Evolutionary conservation across 192 early-diverging fungal genomes (phyloP), one percentile per base, ranked within the genome.

Genomic region (Rhizoclosmatium sp.): DNA sequence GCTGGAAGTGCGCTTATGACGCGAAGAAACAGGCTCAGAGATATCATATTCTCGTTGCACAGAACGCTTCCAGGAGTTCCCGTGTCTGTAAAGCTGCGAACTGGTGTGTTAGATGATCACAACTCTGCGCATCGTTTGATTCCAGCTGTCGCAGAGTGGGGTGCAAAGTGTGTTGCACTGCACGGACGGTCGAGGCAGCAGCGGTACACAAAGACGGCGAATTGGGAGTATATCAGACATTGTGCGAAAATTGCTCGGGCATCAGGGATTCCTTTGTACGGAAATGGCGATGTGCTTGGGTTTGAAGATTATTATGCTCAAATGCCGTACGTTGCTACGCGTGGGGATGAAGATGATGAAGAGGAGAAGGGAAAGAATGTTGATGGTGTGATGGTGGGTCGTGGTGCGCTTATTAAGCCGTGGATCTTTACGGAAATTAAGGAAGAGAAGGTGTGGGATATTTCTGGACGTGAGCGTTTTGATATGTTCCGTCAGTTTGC

Each of bases 361-460:
- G 69, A 44, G 19, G 16, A 61, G 46, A 44, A 23, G 19, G 47
- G 75, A 42, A 75, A 84, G 49, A 85, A 89, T 47, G 88, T 93
- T 1, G 94, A 95, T 76, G 96, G 96, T 4, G 81, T 95, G 19
- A 96, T 99, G 96, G 92, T 99, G 75, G 97, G 93, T 3, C 90
- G 97, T 39, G 95, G 94, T 3, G 95, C 95, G 3, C 83, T 97
- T 65, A 95, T 98, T 77, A 99, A 99, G 87, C 98, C 98, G 3
- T 99, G 98, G 98, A 89, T 99, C 1, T 98, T 99, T 82, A 90
- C 88, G 2, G 98, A 99, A 80, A 98, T 99, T 76, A 91, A 94
- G 72, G 91, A 93, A 48, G 89, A 92, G 60, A 83, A 90, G 16
- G 88, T 95, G 68, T 98, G 93, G 92, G 98, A 99, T 78, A 99